Conservation (phyloP, 1,284 basidiomycete species). For the Pascua guehoae region DNA sequence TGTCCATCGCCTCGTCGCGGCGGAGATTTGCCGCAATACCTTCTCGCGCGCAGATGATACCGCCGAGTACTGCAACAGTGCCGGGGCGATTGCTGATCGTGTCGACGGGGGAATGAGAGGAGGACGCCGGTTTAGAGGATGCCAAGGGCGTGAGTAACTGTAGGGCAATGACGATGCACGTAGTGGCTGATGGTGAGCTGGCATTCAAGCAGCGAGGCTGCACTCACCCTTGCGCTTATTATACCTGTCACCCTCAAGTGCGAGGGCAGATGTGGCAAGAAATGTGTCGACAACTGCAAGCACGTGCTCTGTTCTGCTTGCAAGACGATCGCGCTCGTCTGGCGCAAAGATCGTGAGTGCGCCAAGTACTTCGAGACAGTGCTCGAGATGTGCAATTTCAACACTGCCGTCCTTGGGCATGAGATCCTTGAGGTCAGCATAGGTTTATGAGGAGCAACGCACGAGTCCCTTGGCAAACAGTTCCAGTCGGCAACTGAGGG, state of each 20-base stretch:
- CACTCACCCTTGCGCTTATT: conserved; percentile 3
- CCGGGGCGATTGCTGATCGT: no score
- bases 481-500: conserved; percentile 20
- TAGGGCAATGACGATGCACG: conserved; percentile 6
- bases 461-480: conserved; percentile 33
- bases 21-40: no score
- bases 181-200: conserved; percentile 4
- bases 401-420: conserved; percentile 7
- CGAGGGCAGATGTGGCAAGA: conserved; percentile 3
- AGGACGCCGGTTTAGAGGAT: not conserved
- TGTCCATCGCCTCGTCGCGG: no score
- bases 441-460: not conserved
- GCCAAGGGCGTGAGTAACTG: conserved; percentile 8
- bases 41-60: no score
- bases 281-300: not conserved
- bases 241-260: conserved; percentile 1
- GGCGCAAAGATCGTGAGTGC: not conserved
- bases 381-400: conserved; percentile 5
- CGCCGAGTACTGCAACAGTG: no score
- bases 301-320: not conserved
- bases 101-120: no score
- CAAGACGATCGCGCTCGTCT: not conserved
- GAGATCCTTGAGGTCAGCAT: conserved; percentile 6
- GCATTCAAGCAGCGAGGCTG: no score
- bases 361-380: conserved; percentile 4